Evolutionary conservation across 306 rosid genomes (phyloP).

Genomic region (Fragaria ananassa): DNA sequence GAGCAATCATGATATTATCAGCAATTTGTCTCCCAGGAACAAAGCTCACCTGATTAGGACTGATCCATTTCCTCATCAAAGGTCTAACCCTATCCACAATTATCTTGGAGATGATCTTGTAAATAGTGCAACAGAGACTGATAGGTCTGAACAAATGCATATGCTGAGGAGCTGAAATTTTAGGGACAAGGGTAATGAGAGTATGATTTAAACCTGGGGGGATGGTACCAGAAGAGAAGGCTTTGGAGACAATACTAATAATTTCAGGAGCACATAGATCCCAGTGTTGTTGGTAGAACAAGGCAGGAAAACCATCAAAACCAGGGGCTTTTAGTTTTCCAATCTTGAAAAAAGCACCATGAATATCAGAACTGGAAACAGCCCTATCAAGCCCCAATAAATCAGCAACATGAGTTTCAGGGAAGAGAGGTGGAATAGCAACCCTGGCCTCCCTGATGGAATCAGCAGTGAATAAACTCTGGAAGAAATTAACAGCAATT

Average conservation of each 20-base stretch:
- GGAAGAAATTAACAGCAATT: too few species aligned
- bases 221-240: rapidly evolving
- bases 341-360: not conserved
- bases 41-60: too few species aligned
- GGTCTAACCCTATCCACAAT: too few species aligned
- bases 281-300: not conserved
- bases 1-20: not conserved
- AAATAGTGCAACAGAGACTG: too few species aligned
- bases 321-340: not conserved
- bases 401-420: not conserved
- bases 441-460: too few species aligned
- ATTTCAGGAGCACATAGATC: not conserved
- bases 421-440: not conserved
- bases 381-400: too few species aligned
- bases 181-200: not conserved
- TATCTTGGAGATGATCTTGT: too few species aligned
- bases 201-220: not conserved
- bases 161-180: not conserved
- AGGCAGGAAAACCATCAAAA: not conserved
- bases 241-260: rapidly evolving
- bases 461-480: too few species aligned
- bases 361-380: too few species aligned
- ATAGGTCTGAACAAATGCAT: not conserved
- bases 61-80: too few species aligned
- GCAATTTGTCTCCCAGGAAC: too few species aligned